Evolutionary conservation across 2,329 filamentous ascomycete genomes (phyloP).

Genomic region (Cercospora citrullina): DNA sequence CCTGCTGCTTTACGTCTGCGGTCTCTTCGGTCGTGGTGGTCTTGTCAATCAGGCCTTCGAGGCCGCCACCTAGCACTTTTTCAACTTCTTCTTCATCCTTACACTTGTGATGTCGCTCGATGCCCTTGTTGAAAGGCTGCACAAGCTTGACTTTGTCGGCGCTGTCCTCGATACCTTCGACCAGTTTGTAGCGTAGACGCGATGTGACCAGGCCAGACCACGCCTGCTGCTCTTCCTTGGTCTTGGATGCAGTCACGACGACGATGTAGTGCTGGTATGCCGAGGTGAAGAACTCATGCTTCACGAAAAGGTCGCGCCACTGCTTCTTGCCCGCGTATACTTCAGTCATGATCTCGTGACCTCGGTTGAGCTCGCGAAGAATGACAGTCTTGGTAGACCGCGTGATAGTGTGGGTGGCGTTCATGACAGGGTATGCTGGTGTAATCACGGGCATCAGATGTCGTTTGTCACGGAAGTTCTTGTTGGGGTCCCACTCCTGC

Average conservation of each 20-base stretch:
- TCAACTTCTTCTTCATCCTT: slow-evolving; percentile 62
- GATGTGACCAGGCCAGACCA: slow-evolving; percentile 95
- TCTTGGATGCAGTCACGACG: slow-evolving; percentile 77
- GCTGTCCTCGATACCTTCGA: slow-evolving; percentile 79
- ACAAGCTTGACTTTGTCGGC: slow-evolving; percentile 71
- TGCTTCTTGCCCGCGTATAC: slow-evolving; percentile 74
- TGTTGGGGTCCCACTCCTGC: slow-evolving; percentile 90
- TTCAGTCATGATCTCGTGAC: slow-evolving; percentile 71
- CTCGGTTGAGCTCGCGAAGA: slow-evolving; percentile 76
- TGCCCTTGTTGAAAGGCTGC: slow-evolving; percentile 90
- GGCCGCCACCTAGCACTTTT: slow-evolving; percentile 61
- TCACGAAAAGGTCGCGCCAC: slow-evolving; percentile 87
- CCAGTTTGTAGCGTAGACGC: slow-evolving; percentile 76
- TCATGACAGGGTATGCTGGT: slow-evolving; percentile 96
- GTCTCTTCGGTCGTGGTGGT: slow-evolving; percentile 57
- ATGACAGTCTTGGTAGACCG: slow-evolving; percentile 83
- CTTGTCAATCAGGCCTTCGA: slow-evolving; percentile 61
- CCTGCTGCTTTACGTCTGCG: slow-evolving; percentile 49
- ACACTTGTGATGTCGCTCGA: slow-evolving; percentile 77
- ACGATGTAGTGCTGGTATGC: slow-evolving; percentile 96
- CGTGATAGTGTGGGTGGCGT: slow-evolving; percentile 91
- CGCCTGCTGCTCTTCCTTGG: slow-evolving; percentile 77
- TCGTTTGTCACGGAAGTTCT: slow-evolving; percentile 76
- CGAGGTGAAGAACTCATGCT: slow-evolving; percentile 88
- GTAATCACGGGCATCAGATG: slow-evolving; percentile 99